Percentiles rank a stretch among this genome's conserved stretches.
These are phyloP conservation scores for Trichoderma guizhouense DNA, from an alignment of 2,329 filamentous ascomycete species.

Conservation along the genomic window DNA sequence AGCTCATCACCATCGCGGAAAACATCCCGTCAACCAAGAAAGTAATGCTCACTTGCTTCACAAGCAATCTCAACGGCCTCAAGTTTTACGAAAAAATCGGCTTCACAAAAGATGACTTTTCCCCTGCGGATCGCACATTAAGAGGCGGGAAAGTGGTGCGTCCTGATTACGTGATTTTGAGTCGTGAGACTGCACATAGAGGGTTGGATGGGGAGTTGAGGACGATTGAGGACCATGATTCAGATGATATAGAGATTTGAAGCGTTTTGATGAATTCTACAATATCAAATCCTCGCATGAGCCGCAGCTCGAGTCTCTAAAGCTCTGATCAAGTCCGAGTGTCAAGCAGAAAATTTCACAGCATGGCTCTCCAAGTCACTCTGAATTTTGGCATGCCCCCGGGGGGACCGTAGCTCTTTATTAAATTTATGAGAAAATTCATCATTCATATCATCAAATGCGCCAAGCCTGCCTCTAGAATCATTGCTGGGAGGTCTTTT, in stretches of 20 bases:
- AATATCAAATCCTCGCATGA: neutral
- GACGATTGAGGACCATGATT: neutral
- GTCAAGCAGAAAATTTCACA: constrained; percentile 1
- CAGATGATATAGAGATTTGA: neutral
- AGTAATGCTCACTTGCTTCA: constrained; percentile 72
- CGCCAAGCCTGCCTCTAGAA: constrained; percentile 17
- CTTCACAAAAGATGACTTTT: constrained; percentile 53
- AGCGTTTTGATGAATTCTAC: neutral
- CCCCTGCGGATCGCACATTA: constrained; percentile 51
- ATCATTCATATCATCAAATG: constrained; percentile 13
- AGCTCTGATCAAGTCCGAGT: neutral
- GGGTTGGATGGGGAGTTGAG: neutral
- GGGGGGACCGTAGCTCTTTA: neutral
- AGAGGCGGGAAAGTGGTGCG: constrained; percentile 51
- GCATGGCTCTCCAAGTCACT: neutral
- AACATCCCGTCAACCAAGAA: constrained; percentile 57
- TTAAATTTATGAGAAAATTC: neutral
- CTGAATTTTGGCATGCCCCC: constrained; percentile 13
- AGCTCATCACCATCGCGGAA: constrained; percentile 51
- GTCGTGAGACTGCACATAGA: constrained; percentile 41
- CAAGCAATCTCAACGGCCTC: constrained; percentile 54
- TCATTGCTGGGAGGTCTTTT: constrained; percentile 18
- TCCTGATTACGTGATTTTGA: constrained; percentile 60
- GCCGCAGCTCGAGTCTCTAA: neutral
- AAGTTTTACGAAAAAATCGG: constrained; percentile 61